Conservation (phyloP, 1,284 basidiomycete genomes). For the Marasmius tenuissimus region DNA sequence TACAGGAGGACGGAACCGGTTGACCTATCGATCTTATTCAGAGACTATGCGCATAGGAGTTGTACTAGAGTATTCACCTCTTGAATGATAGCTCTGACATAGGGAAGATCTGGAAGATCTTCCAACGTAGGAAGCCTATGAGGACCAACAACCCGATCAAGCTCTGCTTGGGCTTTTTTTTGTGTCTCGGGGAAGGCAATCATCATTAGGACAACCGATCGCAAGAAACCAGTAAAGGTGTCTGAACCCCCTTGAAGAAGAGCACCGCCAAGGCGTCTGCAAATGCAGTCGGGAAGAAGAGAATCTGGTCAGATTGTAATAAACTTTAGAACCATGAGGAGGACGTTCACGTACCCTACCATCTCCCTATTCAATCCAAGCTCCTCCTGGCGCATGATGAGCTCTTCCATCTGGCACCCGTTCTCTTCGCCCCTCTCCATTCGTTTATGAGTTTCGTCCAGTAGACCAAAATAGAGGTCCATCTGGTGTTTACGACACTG, state of each 20-base stretch:
- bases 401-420: slow-evolving; percentile 11
- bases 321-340: not conserved
- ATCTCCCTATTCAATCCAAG: slow-evolving; percentile 8
- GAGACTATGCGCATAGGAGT: not conserved
- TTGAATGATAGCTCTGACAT: slow-evolving; percentile 23
- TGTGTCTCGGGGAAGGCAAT: slow-evolving; percentile 22
- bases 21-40: slow-evolving; percentile 12
- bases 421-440: slow-evolving; percentile 9
- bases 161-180: slow-evolving; percentile 23
- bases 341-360: slow-evolving; percentile 6
- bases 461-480: slow-evolving; percentile 11
- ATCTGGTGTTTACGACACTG: slow-evolving; percentile 21
- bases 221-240: slow-evolving; percentile 12
- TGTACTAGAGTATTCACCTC: slow-evolving; percentile 12
- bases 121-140: slow-evolving; percentile 17
- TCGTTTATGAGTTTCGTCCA: slow-evolving; percentile 9
- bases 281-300: not conserved
- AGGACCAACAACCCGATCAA: slow-evolving; percentile 21
- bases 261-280: slow-evolving; percentile 14
- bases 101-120: slow-evolving; percentile 22
- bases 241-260: slow-evolving; percentile 15
- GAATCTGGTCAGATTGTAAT: not conserved
- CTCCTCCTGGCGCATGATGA: slow-evolving; percentile 10
- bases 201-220: slow-evolving; percentile 9
- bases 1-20: slow-evolving; percentile 19